Conservation (phyloP, 83 land plant species). For the Picea mariana region DNA sequence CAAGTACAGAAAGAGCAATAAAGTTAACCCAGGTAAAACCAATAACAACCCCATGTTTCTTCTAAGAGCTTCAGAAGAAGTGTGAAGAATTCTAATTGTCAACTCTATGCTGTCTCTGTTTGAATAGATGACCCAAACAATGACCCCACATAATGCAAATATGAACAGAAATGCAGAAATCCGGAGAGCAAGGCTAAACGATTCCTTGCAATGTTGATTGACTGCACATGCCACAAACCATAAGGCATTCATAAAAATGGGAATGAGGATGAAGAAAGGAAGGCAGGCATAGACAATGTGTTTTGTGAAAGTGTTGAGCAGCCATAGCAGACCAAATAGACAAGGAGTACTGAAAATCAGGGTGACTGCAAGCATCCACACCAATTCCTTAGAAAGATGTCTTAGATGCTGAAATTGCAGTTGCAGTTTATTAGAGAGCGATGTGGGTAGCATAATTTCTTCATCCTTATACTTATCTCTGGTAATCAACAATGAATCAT, state of each 20-base stretch:
- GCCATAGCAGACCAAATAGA: conserved; percentile 32
- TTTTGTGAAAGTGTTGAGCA: conserved; percentile 36
- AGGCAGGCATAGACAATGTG: conserved; percentile 49
- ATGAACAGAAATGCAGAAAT: conserved; percentile 26
- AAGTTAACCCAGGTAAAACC: conserved; percentile 33
- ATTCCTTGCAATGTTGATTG: conserved; percentile 24
- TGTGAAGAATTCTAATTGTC: conserved; percentile 37
- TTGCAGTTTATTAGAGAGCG: background rate
- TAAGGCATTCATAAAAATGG: conserved; percentile 32
- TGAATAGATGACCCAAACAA: conserved; percentile 41
- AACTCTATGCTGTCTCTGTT: conserved; percentile 43
- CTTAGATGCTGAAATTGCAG: conserved; percentile 1
- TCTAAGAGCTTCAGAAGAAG: conserved; percentile 44
- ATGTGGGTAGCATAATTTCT: background rate
- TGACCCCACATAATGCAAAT: conserved; percentile 31
- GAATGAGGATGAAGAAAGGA: conserved; percentile 47
- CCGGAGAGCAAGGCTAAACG: conserved; percentile 25
- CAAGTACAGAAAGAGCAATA: conserved; percentile 31
- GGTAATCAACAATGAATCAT: too few species aligned
- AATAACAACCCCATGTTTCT: conserved; percentile 37
- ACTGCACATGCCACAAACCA: conserved; percentile 43
- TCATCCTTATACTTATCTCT: background rate
- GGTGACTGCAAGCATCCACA: conserved; percentile 31
- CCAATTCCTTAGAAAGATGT: conserved; percentile 9
- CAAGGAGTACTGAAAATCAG: conserved; percentile 35